Percentiles rank a stretch among this genome's conserved stretches.
These are phyloP conservation scores for Ilyonectria sp. DNA, from an alignment of 2,329 filamentous ascomycete genomes.

Conservation along the genomic window DNA sequence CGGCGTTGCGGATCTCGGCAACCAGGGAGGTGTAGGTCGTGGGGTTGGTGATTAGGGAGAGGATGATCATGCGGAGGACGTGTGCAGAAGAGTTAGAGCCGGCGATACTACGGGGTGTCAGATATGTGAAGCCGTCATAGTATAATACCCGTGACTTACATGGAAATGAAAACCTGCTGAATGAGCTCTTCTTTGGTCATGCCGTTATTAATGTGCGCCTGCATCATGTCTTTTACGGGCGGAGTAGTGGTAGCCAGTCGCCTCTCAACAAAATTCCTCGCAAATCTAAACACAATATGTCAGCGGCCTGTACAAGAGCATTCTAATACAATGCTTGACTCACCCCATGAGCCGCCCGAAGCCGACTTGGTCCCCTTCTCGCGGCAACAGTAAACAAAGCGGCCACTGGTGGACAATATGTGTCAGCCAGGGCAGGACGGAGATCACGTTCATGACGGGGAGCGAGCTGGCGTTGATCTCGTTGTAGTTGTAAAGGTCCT, in stretches of 20 bases:
- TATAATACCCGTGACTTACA: constrained; percentile 45
- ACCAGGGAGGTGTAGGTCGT: constrained; percentile 58
- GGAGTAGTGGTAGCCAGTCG: constrained; percentile 39
- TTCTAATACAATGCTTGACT: constrained; percentile 21
- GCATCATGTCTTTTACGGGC: constrained; percentile 55
- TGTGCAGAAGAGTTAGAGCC: constrained; percentile 74
- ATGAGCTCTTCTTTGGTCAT: constrained; percentile 55
- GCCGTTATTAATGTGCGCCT: constrained; percentile 56
- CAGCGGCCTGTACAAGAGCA: not conserved
- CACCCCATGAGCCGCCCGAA: constrained; percentile 58
- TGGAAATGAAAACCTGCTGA: constrained; percentile 57
- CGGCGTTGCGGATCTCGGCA: constrained; percentile 61
- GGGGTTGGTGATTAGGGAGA: constrained; percentile 64
- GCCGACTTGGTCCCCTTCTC: constrained; percentile 55
- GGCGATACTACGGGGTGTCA: constrained; percentile 61
- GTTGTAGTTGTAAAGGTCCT: constrained; percentile 63
- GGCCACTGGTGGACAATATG: constrained; percentile 56
- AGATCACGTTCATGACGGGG: constrained; percentile 55
- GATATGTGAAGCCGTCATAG: too few relatives aligned
- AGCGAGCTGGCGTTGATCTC: constrained; percentile 60
- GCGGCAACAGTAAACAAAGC: constrained; percentile 53
- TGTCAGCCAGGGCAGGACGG: constrained; percentile 56
- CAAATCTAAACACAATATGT: constrained; percentile 27
- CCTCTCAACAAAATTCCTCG: constrained; percentile 41
- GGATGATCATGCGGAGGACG: constrained; percentile 65